These are phyloP conservation scores for Oropetium thomaeum DNA, from an alignment of 176 grass and related monocot genomes.

Conservation along the genomic window DNA sequence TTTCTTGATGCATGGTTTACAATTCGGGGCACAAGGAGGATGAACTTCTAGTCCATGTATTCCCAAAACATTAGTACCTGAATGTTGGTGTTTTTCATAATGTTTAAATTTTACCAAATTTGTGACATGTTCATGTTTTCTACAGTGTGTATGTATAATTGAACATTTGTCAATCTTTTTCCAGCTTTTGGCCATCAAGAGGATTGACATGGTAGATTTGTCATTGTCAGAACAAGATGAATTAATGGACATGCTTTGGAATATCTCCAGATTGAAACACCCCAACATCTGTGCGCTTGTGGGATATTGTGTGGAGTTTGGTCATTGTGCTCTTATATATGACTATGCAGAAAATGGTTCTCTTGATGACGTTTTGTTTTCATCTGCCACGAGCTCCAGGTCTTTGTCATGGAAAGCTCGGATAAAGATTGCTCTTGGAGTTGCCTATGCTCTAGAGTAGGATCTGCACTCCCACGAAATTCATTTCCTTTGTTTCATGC, in stretches of 20 bases:
- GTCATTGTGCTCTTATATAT: slow-evolving; percentile 64
- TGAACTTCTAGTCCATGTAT: background rate
- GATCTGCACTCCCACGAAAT: slow-evolving; percentile 9
- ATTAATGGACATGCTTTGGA: slow-evolving; percentile 75
- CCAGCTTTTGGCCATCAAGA: slow-evolving; percentile 86
- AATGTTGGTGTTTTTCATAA: slow-evolving; percentile 16
- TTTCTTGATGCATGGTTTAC: slow-evolving; percentile 3
- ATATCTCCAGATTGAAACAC: slow-evolving; percentile 75
- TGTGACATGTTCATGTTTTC: background rate
- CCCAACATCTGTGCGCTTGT: slow-evolving; percentile 67
- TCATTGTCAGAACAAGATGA: slow-evolving; percentile 85
- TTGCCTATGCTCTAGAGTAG: slow-evolving; percentile 92
- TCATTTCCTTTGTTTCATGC: background rate
- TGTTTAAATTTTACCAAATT: background rate
- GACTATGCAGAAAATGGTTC: slow-evolving; percentile 84
- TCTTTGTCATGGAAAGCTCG: slow-evolving; percentile 90
- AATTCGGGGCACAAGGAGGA: background rate
- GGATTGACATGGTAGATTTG: slow-evolving; percentile 72
- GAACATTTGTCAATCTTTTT: slow-evolving; percentile 15
- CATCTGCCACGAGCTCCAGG: slow-evolving; percentile 48
- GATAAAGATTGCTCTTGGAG: slow-evolving; percentile 84
- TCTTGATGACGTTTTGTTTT: slow-evolving; percentile 78
- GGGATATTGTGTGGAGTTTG: slow-evolving; percentile 87
- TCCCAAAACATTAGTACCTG: slow-evolving; percentile 8
- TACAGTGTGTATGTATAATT: slow-evolving; percentile 7